A percentile compares a stretch with the other conserved stretches of the same genome.
Conservation (phyloP, 177 flowering plant genomes). For the Vitis hybrid region DNA sequence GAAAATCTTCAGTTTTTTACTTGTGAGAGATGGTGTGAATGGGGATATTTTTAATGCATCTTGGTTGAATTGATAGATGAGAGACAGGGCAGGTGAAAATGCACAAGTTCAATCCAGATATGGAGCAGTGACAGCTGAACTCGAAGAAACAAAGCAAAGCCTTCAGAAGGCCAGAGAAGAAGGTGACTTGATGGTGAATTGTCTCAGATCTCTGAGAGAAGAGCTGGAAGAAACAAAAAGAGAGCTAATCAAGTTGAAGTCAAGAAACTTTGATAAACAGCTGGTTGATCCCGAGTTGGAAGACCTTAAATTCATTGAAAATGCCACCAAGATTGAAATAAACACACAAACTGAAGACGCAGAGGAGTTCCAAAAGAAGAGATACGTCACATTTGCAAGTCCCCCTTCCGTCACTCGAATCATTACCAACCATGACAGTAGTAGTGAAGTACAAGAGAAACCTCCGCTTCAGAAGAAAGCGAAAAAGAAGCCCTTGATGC, state of each 20-base stretch:
- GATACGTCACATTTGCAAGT: slow-evolving; percentile 54
- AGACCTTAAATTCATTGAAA: slow-evolving; percentile 49
- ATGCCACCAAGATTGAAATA: slow-evolving; percentile 2
- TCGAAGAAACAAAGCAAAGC: slow-evolving; percentile 45
- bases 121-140: slow-evolving; percentile 32
- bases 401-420: slow-evolving; percentile 53
- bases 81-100: slow-evolving; percentile 11
- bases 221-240: slow-evolving; percentile 42
- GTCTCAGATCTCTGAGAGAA: slow-evolving; percentile 31
- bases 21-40: too few species aligned
- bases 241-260: slow-evolving; percentile 33
- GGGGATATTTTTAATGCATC: too few species aligned
- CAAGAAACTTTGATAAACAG: slow-evolving; percentile 12
- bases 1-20: too few species aligned
- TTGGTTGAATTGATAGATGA: slow-evolving; percentile 13
- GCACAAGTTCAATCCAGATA: slow-evolving; percentile 13
- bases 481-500: slow-evolving; percentile 47
- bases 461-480: slow-evolving; percentile 30
- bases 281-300: slow-evolving; percentile 35
- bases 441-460: slow-evolving; percentile 18
- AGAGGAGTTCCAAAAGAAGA: slow-evolving; percentile 27
- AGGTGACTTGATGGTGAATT: slow-evolving; percentile 21
- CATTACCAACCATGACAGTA: slow-evolving; percentile 24
- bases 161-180: slow-evolving; percentile 45
- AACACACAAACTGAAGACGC: neutral